Conservation (phyloP, 495 filamentous ascomycete genomes). For the Rostrohypoxylon terebratum region DNA sequence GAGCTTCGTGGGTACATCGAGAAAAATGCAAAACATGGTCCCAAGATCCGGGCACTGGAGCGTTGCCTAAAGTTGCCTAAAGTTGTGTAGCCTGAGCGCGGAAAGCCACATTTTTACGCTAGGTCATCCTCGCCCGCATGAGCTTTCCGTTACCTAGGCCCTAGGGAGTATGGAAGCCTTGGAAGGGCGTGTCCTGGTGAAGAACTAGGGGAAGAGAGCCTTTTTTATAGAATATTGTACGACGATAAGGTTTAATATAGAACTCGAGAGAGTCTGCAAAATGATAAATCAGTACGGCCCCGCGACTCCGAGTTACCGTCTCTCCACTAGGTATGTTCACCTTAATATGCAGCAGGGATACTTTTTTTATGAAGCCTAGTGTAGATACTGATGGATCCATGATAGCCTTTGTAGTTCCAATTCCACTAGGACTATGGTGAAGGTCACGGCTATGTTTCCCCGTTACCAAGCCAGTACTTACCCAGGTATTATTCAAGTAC, state of each 20-base stretch:
- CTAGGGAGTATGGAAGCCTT: not conserved
- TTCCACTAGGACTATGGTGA: not conserved
- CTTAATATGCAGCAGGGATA: not conserved
- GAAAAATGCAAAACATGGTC: slow-evolving; percentile 28
- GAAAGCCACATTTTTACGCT: slow-evolving; percentile 6
- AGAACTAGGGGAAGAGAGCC: not conserved
- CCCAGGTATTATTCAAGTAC: not conserved
- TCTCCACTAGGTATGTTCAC: not conserved
- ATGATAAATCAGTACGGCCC: not conserved
- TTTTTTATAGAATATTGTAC: not conserved
- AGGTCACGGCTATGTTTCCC: slow-evolving; percentile 2
- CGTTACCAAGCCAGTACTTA: not conserved
- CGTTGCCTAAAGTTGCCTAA: slow-evolving; percentile 12
- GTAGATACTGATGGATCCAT: not conserved
- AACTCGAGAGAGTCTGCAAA: not conserved
- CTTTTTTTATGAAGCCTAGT: not conserved
- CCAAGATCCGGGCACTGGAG: slow-evolving; percentile 18
- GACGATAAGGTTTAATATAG: not conserved
- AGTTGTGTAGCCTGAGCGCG: slow-evolving; percentile 3
- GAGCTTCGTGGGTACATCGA: slow-evolving; percentile 5
- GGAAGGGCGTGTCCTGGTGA: not conserved
- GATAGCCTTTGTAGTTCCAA: not conserved
- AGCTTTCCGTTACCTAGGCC: slow-evolving; percentile 7
- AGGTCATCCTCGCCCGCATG: not conserved
- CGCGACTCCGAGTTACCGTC: slow-evolving; percentile 7